These are phyloP conservation scores for Pseudopithomyces maydicus DNA, from an alignment of 2,329 filamentous ascomycete species.

Conservation along the genomic window DNA sequence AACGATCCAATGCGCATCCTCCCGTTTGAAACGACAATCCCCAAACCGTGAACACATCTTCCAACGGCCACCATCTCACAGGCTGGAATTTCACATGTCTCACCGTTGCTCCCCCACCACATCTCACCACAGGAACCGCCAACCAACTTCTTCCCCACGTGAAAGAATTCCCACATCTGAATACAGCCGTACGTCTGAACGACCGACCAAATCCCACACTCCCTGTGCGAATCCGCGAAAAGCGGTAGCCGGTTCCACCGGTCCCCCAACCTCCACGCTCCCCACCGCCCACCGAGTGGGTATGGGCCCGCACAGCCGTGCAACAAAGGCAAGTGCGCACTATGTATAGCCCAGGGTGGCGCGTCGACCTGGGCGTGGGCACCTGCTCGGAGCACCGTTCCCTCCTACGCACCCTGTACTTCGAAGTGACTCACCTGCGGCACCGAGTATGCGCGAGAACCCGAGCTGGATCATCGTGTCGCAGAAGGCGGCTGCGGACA, in stretches of 20 bases:
- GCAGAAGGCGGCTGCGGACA: constrained; percentile 25
- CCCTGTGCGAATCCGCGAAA: background rate
- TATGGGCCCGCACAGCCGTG: background rate
- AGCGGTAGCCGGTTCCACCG: background rate
- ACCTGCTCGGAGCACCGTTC: background rate
- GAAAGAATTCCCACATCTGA: too few relatives aligned
- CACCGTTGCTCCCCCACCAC: too few relatives aligned
- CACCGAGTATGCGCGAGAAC: constrained; percentile 25
- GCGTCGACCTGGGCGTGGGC: background rate
- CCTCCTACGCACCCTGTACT: background rate
- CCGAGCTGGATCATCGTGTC: constrained; percentile 32
- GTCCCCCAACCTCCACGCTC: background rate
- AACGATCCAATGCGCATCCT: too few relatives aligned
- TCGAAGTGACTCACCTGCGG: background rate
- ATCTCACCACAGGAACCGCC: too few relatives aligned
- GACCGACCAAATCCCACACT: background rate
- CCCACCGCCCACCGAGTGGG: background rate
- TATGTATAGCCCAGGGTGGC: background rate
- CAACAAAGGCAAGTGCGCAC: background rate
- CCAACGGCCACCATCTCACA: too few relatives aligned
- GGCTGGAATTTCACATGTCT: too few relatives aligned
- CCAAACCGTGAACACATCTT: too few relatives aligned
- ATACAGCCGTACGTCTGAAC: too few relatives aligned
- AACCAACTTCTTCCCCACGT: too few relatives aligned
- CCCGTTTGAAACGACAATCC: too few relatives aligned